These are phyloP conservation scores for Ceratobasidium sp. DNA, from an alignment of 1,284 basidiomycete species.

Conservation along the genomic window DNA sequence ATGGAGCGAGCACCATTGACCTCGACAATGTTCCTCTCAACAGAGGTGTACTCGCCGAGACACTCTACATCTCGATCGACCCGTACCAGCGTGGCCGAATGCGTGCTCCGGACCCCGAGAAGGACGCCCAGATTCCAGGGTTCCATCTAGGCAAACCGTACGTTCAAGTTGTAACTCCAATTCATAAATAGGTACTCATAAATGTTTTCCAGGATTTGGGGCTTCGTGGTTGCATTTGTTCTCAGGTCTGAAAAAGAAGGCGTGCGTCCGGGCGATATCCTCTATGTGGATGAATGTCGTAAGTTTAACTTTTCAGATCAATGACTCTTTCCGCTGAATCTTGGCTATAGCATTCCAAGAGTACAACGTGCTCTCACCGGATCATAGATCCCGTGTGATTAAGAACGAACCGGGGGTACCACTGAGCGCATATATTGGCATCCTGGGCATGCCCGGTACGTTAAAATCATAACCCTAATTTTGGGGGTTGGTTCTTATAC, in stretches of 20 bases:
- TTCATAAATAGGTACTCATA: neutral
- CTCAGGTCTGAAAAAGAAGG: conserved; percentile 51
- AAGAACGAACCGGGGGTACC: conserved; percentile 50
- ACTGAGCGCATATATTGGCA: conserved; percentile 58
- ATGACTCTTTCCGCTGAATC: neutral
- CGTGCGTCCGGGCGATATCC: conserved; percentile 53
- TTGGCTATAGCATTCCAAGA: neutral
- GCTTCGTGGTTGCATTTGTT: conserved; percentile 42
- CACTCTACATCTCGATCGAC: conserved; percentile 51
- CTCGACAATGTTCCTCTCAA: conserved; percentile 50
- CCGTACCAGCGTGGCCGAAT: conserved; percentile 53
- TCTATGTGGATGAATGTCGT: conserved; percentile 20
- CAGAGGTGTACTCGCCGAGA: conserved; percentile 54
- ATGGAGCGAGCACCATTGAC: conserved; percentile 53
- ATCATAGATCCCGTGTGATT: neutral
- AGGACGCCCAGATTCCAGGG: neutral
- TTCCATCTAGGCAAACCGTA: conserved; percentile 22
- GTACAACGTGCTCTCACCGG: conserved; percentile 44
- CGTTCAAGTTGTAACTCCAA: neutral
- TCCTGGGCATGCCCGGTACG: conserved; percentile 54
- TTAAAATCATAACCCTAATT: conserved; percentile 28
- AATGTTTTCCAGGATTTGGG: conserved; percentile 44
- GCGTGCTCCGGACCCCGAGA: conserved; percentile 35
- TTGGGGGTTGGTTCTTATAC: neutral
- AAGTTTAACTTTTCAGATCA: neutral